Percentiles rank a stretch among this genome's conserved stretches.
phyloP scores from a whole-genome alignment of 225 moss, liverwort and hornwort genomes.

The Anthoceros angustus region DNA sequence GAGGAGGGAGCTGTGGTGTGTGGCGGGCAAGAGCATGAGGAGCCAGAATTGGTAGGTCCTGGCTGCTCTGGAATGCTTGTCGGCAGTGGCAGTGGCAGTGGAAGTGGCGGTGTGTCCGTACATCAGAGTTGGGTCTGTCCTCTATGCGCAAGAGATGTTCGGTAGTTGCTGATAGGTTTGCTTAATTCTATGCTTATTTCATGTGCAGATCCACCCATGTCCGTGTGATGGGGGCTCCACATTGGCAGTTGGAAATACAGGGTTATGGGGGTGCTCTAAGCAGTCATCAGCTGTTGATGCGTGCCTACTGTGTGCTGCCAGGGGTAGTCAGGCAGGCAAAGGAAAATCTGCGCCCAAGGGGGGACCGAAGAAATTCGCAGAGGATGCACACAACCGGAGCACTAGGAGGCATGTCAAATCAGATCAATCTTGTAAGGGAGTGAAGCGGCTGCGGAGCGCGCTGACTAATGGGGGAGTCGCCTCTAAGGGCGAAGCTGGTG shows the following conservation, averaged over 20 bases:
- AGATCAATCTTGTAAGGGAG: conserved; percentile 48
- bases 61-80: background rate
- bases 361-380: conserved; percentile 35
- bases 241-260: conserved; percentile 36
- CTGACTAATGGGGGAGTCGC: conserved; percentile 39
- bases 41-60: background rate
- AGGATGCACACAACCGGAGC: conserved; percentile 21
- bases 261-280: conserved; percentile 34
- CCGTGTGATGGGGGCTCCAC: conserved; percentile 48
- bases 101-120: background rate
- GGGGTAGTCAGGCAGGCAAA: conserved; percentile 24
- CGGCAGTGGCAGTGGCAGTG: background rate
- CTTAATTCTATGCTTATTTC: background rate
- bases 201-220: conserved; percentile 52
- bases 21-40: background rate
- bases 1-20: background rate
- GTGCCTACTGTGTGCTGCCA: conserved; percentile 57
- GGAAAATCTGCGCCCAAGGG: conserved; percentile 32
- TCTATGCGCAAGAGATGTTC: background rate
- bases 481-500: conserved; percentile 37
- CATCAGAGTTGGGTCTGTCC: background rate
- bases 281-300: conserved; percentile 32
- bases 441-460: conserved; percentile 74
- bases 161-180: background rate
- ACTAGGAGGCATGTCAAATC: conserved; percentile 39